phyloP scores from a whole-genome alignment of 495 filamentous ascomycete species.

The Rhizodiscina lignyota region DNA sequence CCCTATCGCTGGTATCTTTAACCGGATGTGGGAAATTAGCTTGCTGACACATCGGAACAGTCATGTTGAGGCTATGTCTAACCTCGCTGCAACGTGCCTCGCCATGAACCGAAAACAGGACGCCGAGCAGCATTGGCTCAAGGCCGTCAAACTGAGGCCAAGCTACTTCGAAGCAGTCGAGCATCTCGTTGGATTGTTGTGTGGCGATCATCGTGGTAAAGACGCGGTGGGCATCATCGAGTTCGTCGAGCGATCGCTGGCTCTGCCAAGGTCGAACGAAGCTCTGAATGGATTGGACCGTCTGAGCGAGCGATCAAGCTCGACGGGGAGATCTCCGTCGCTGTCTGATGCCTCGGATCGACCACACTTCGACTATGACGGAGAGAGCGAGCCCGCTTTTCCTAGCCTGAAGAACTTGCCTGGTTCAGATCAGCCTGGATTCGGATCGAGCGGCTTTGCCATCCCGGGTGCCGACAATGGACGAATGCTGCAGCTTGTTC shows the following conservation, averaged over 20 bases:
- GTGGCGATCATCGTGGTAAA: conserved; percentile 60
- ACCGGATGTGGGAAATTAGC: conserved; percentile 1
- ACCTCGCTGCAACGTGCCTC: conserved; percentile 76
- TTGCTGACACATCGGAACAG: conserved; percentile 29
- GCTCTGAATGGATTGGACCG: conserved; percentile 33
- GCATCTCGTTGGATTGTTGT: conserved; percentile 80
- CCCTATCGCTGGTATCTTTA: background rate
- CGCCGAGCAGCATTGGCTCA: conserved; percentile 73
- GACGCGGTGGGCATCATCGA: conserved; percentile 85
- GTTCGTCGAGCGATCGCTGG: conserved; percentile 65
- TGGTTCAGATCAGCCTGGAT: conserved; percentile 34
- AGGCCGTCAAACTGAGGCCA: conserved; percentile 65
- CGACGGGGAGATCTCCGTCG: conserved; percentile 33
- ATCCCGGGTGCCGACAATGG: conserved; percentile 85
- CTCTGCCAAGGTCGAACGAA: conserved; percentile 31
- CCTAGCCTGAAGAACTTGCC: conserved; percentile 15
- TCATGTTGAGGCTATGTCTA: conserved; percentile 90
- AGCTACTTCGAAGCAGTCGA: conserved; percentile 95
- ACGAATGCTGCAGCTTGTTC: conserved; percentile 76
- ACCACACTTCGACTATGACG: conserved; percentile 39
- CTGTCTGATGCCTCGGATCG: conserved; percentile 35
- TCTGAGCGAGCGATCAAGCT: conserved; percentile 38
- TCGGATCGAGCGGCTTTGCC: conserved; percentile 70
- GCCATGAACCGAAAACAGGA: conserved; percentile 70
- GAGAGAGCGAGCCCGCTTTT: conserved; percentile 24